phyloP scores from a whole-genome alignment of 441 rosid genomes.

The Rhodomyrtus psidioides region DNA sequence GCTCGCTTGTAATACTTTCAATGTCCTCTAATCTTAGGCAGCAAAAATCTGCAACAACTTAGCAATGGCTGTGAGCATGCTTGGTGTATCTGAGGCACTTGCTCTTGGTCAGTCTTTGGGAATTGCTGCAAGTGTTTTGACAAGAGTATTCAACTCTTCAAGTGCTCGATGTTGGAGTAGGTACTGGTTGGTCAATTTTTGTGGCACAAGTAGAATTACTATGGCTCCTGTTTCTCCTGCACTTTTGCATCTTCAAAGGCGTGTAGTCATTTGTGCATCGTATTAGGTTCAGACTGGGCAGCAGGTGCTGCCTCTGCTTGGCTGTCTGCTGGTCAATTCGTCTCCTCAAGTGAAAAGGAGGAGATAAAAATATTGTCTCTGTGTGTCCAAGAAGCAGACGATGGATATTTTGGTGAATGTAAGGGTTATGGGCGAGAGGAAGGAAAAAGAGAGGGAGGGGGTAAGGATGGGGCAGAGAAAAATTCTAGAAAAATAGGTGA shows the following conservation, averaged over 20 bases:
- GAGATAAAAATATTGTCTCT: neutral
- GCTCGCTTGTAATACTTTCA: neutral
- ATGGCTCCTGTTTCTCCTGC: neutral
- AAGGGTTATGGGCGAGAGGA: neutral
- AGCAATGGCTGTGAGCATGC: conserved; percentile 91
- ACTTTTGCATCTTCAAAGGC: neutral
- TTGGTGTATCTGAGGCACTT: conserved; percentile 92
- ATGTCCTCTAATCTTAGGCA: conserved; percentile 30
- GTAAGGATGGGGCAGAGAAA: neutral
- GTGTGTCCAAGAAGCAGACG: neutral
- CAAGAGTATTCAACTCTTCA: conserved; percentile 79
- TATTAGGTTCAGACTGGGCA: neutral
- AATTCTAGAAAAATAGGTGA: neutral
- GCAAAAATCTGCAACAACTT: conserved; percentile 96
- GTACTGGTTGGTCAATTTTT: conserved; percentile 18
- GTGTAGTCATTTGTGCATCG: neutral
- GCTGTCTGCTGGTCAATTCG: neutral
- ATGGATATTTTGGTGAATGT: neutral
- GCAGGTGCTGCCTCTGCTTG: neutral
- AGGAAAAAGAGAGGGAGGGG: neutral
- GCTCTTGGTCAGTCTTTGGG: conserved; percentile 89
- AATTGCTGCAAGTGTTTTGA: conserved; percentile 49
- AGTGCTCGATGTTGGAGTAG: conserved; percentile 94
- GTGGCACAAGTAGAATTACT: neutral
- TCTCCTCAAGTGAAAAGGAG: neutral